Percentiles rank a stretch among this genome's conserved stretches.
Conservation (phyloP, 305 asterid species). For the Ilex paraguariensis region DNA sequence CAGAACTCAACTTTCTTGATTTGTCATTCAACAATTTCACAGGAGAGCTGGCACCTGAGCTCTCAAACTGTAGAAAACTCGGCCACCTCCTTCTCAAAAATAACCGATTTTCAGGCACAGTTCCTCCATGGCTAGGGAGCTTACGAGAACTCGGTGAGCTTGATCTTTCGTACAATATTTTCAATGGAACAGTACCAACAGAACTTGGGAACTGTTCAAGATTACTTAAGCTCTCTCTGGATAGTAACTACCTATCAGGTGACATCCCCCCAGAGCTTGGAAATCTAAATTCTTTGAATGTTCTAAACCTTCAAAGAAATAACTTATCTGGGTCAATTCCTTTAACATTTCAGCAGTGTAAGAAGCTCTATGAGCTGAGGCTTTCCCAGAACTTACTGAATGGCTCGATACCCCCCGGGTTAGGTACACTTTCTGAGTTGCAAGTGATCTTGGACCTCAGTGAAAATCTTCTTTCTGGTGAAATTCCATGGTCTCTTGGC, state of each 20-base stretch:
- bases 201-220: slow-evolving; percentile 66
- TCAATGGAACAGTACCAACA: slow-evolving; percentile 60
- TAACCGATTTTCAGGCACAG: slow-evolving; percentile 46
- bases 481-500: slow-evolving; percentile 67
- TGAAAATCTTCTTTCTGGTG: slow-evolving; percentile 54
- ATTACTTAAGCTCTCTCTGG: slow-evolving; percentile 57
- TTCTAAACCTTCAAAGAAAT: slow-evolving; percentile 62
- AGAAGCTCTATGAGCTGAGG: slow-evolving; percentile 74
- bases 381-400: slow-evolving; percentile 59
- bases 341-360: slow-evolving; percentile 54
- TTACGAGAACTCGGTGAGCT: slow-evolving; percentile 70
- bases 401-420: slow-evolving; percentile 61
- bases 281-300: slow-evolving; percentile 58
- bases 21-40: slow-evolving; percentile 63
- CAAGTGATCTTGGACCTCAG: slow-evolving; percentile 85
- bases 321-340: slow-evolving; percentile 69
- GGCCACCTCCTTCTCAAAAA: slow-evolving; percentile 61
- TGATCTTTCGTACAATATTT: slow-evolving; percentile 63
- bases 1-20: slow-evolving; percentile 62
- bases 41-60: slow-evolving; percentile 47
- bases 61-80: slow-evolving; percentile 44
- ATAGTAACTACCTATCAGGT: slow-evolving; percentile 53
- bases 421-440: slow-evolving; percentile 59
- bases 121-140: slow-evolving; percentile 72
- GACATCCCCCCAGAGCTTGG: slow-evolving; percentile 70